phyloP scores from a whole-genome alignment of 768 basidiomycete species.

The Tulasnella sp. region DNA sequence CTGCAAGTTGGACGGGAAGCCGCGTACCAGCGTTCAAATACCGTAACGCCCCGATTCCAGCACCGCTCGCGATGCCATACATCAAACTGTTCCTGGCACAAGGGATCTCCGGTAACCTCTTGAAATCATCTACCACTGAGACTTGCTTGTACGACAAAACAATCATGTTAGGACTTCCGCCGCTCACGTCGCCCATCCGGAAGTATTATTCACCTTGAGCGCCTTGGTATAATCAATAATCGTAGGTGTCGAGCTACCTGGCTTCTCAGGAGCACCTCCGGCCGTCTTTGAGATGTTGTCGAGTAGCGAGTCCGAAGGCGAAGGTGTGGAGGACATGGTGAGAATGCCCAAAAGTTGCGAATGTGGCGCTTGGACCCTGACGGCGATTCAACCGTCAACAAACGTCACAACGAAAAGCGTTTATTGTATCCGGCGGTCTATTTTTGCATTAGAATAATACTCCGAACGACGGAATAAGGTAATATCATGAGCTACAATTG shows the following conservation, averaged over 20 bases:
- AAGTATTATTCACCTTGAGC: neutral
- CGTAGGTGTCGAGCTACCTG: neutral
- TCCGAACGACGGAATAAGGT: neutral
- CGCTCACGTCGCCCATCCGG: too few species aligned
- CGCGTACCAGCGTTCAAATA: slow-evolving; percentile 50
- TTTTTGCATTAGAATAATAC: neutral
- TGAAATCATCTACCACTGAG: slow-evolving; percentile 40
- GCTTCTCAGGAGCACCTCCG: neutral
- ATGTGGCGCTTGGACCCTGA: neutral
- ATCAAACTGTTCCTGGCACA: slow-evolving; percentile 67
- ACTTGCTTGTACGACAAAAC: slow-evolving; percentile 40
- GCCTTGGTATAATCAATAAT: neutral
- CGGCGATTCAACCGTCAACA: neutral
- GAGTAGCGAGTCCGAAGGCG: neutral
- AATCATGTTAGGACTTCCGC: too few species aligned
- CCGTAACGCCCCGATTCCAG: slow-evolving; percentile 63
- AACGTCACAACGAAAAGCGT: neutral
- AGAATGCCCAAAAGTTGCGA: neutral
- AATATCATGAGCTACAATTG: neutral
- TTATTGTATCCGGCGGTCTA: neutral
- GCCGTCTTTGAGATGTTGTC: neutral
- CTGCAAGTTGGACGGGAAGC: slow-evolving; percentile 13
- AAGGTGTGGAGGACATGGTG: neutral
- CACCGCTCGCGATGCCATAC: slow-evolving; percentile 68
- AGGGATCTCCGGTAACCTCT: slow-evolving; percentile 55